Evolutionary conservation across 2,329 filamentous ascomycete species (phyloP), one percentile per base, ranked within the genome.

Genomic region (Stemphylium vesicarium): DNA sequence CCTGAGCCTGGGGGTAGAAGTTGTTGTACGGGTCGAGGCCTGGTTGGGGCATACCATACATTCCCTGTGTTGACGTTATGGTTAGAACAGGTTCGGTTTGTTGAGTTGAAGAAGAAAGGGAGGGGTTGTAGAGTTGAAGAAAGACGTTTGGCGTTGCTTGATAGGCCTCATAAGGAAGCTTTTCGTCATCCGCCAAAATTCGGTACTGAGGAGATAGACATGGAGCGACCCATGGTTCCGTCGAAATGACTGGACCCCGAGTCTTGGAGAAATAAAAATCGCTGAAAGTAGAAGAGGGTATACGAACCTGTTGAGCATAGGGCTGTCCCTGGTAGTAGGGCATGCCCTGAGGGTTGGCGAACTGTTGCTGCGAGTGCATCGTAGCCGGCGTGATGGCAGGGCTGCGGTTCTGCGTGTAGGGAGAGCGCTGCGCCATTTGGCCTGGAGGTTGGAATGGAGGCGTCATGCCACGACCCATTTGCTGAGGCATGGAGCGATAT

Each of bases 71-170:
- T 78, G 84, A 84, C 66, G 82, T 77, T 51, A 74, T 63, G 70
- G 85, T 92, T 81, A 93, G 89, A 85, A 84, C 82, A 62, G 84
- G 82, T 75, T 93, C 88, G 83, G 88, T 91, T 63, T 87, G 82
- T 70, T 85, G 85, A 72, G 80, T 88, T 70, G 87, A 85, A 56
- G 89, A 89, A 60, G 88, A 87, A 54, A 92, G 85, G 72, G 85
- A 73, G 52, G 13, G 22, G 42, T 13, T 10, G 33, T n/a, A 18
- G 22, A 9, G 22, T 29, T 33, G 33, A 10, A 31, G 10, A 24
- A 49, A 26, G 31, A 37, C 20, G n/a, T 48, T 33, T 76, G 66
- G 56, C 70, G 41, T 55, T 60, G 39, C 54, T 62, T 24, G 18
- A 5, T 20, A 38, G 20, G 13, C 4, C 9, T 20, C n/a, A 35